A percentile compares a stretch with the other conserved stretches of the same genome.
Conservation (phyloP, 345 rosid genomes). For the Syzygium aqueum region DNA sequence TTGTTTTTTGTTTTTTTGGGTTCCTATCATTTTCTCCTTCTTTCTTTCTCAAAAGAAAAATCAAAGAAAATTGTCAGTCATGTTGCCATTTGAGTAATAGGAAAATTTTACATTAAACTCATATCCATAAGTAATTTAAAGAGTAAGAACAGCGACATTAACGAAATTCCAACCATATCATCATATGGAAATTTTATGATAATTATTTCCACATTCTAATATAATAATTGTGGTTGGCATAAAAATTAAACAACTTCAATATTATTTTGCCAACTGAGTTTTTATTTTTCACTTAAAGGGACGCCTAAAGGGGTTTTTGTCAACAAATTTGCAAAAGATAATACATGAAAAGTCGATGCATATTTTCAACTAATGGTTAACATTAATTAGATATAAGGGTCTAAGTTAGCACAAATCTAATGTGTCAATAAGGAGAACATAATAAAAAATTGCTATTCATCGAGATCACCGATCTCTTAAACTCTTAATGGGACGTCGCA, state of each 20-base stretch:
- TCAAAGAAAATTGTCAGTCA: background rate
- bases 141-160: background rate
- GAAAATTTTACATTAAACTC: background rate
- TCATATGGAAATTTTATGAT: background rate
- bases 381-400: too few species aligned
- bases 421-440: background rate
- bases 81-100: background rate
- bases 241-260: background rate
- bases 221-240: too few species aligned
- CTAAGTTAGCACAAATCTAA: background rate
- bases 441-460: too few species aligned
- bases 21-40: too few species aligned
- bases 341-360: too few species aligned
- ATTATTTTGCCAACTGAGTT: too few species aligned
- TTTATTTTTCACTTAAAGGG: background rate
- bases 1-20: too few species aligned
- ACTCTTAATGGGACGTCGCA: background rate
- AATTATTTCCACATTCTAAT: too few species aligned
- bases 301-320: too few species aligned
- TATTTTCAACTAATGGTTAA: too few species aligned
- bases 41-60: background rate
- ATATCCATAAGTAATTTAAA: background rate
- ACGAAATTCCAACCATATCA: background rate
- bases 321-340: too few species aligned
- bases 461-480: background rate